A percentile compares a stretch with the other conserved stretches of the same genome.
These are phyloP conservation scores for Athelia sp. DNA, from an alignment of 1,284 basidiomycete species.

Conservation along the genomic window DNA sequence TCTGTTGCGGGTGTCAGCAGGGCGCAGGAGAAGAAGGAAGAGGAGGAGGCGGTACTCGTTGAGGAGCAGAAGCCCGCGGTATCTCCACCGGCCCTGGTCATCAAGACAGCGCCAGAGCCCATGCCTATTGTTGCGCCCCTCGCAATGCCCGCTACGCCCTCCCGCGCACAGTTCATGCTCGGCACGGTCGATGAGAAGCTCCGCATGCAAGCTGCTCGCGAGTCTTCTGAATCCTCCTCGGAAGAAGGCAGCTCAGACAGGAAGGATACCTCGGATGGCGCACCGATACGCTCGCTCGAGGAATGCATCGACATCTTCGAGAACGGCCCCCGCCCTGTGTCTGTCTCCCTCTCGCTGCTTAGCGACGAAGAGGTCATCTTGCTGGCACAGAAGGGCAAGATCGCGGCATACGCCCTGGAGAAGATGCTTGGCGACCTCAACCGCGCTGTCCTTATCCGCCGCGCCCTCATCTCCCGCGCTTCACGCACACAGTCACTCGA, in stretches of 20 bases:
- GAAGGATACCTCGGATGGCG: slow-evolving; percentile 14
- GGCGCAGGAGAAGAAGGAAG: slow-evolving; percentile 14
- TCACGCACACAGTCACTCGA: slow-evolving; percentile 87
- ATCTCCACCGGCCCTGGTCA: slow-evolving; percentile 8
- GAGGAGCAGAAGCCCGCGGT: background rate
- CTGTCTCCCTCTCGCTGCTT: slow-evolving; percentile 52
- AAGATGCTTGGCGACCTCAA: slow-evolving; percentile 87
- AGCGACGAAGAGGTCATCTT: slow-evolving; percentile 93
- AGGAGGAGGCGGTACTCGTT: background rate
- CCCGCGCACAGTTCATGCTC: slow-evolving; percentile 38
- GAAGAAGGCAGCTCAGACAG: background rate
- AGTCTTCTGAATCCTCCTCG: slow-evolving; percentile 3
- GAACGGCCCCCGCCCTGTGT: slow-evolving; percentile 69
- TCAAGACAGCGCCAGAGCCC: slow-evolving; percentile 11
- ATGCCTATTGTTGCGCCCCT: slow-evolving; percentile 17
- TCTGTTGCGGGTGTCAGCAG: slow-evolving; percentile 22
- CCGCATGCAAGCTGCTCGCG: slow-evolving; percentile 25
- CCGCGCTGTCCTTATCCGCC: slow-evolving; percentile 82
- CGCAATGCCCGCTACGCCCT: slow-evolving; percentile 16
- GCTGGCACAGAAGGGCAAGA: slow-evolving; percentile 89
- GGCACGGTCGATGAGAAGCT: slow-evolving; percentile 45
- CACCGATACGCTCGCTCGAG: slow-evolving; percentile 56
- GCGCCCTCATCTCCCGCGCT: slow-evolving; percentile 90
- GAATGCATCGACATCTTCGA: slow-evolving; percentile 87
- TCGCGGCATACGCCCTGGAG: slow-evolving; percentile 91